phyloP scores from a whole-genome alignment of 2,329 filamentous ascomycete species.

The Fusarium abutilonis region DNA sequence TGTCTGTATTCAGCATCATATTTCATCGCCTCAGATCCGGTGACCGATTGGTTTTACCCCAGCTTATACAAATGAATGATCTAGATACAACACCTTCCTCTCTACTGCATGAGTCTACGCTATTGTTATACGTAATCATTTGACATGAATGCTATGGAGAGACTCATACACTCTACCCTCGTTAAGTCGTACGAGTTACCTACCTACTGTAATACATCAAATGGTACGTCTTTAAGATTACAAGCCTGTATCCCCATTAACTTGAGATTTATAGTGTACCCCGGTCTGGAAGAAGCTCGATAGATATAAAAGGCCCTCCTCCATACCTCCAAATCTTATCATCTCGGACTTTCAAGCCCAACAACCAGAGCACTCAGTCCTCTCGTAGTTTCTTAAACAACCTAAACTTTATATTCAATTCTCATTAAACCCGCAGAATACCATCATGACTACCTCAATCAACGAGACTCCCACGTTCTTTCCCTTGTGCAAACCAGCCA shows the following conservation, averaged over 20 bases:
- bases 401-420: not conserved
- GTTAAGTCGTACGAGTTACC: not conserved
- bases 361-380: not conserved
- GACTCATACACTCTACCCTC: not conserved
- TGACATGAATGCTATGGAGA: conserved; percentile 2
- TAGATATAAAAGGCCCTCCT: conserved; percentile 7
- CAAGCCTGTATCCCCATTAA: not conserved
- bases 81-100: not conserved
- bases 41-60: not conserved
- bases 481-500: conserved; percentile 27
- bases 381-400: not conserved
- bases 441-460: conserved; percentile 9
- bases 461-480: not conserved
- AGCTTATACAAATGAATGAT: not conserved
- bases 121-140: conserved; percentile 1
- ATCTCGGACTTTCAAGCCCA: not conserved
- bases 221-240: not conserved
- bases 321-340: not conserved
- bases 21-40: not conserved
- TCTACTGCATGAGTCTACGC: not conserved
- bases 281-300: not conserved
- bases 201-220: not conserved
- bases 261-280: not conserved
- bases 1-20: not conserved
- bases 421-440: too few species aligned